Conservation (phyloP, 441 rosid species). For the Gossypium lobatum region DNA sequence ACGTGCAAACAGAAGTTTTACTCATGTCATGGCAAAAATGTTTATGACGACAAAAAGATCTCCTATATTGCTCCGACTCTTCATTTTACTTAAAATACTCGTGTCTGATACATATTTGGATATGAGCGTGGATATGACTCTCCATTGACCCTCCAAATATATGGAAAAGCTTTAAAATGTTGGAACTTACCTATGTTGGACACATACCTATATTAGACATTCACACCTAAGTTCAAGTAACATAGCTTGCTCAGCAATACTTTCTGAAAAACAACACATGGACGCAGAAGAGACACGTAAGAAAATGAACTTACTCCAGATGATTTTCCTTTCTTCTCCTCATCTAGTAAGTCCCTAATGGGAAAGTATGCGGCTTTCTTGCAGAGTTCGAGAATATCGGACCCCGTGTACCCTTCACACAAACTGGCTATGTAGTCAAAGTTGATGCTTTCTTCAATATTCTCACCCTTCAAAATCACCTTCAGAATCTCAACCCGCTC, state of each 20-base stretch:
- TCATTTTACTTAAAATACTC: neutral
- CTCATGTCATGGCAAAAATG: neutral
- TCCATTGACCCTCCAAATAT: neutral
- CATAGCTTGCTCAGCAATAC: neutral
- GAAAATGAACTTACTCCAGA: slow-evolving; percentile 43
- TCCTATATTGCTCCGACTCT: neutral
- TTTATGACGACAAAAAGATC: neutral
- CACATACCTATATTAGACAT: neutral
- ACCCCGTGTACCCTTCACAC: slow-evolving; percentile 81
- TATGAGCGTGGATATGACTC: neutral
- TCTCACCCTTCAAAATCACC: slow-evolving; percentile 78
- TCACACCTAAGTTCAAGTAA: neutral
- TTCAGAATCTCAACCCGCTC: slow-evolving; percentile 79
- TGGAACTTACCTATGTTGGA: neutral
- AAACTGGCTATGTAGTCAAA: slow-evolving; percentile 58
- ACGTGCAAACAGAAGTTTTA: neutral
- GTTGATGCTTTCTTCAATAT: slow-evolving; percentile 51
- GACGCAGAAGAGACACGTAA: neutral
- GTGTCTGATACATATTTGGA: neutral
- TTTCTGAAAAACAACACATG: neutral
- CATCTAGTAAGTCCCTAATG: slow-evolving; percentile 72
- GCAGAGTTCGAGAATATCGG: slow-evolving; percentile 90
- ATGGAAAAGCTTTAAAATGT: neutral
- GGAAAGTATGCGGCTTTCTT: slow-evolving; percentile 93
- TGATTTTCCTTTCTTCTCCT: slow-evolving; percentile 65